A percentile compares a stretch with the other conserved stretches of the same genome.
These are phyloP conservation scores for Fomitopsis betulina DNA, from an alignment of 1,284 basidiomycete genomes.

Conservation along the genomic window DNA sequence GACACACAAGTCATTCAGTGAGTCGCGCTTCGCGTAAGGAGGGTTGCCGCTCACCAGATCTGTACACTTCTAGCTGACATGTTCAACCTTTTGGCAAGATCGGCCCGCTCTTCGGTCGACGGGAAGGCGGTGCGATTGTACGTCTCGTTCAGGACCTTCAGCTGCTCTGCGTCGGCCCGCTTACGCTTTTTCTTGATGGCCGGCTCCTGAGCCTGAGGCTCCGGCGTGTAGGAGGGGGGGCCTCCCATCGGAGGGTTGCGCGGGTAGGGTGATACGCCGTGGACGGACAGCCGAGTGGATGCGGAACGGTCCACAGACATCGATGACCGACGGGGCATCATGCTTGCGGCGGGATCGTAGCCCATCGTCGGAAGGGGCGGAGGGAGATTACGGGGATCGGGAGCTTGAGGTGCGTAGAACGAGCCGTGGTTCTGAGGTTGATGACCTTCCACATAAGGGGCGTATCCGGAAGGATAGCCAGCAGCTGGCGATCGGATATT, in stretches of 20 bases:
- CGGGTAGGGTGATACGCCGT: slow-evolving; percentile 38
- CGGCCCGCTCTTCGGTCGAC: slow-evolving; percentile 77
- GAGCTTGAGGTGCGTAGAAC: slow-evolving; percentile 18
- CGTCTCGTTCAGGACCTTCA: slow-evolving; percentile 75
- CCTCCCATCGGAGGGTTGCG: slow-evolving; percentile 34
- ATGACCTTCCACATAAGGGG: slow-evolving; percentile 14
- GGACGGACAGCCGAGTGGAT: slow-evolving; percentile 21
- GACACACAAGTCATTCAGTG: background rate
- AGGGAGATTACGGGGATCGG: slow-evolving; percentile 25
- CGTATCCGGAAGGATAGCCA: slow-evolving; percentile 20
- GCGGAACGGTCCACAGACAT: slow-evolving; percentile 28
- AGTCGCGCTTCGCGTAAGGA: slow-evolving; percentile 9
- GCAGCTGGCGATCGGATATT: slow-evolving; percentile 24
- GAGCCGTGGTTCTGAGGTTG: slow-evolving; percentile 17
- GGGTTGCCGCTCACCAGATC: slow-evolving; percentile 57
- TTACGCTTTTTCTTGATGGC: slow-evolving; percentile 82
- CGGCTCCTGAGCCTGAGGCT: slow-evolving; percentile 46
- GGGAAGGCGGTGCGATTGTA: slow-evolving; percentile 79
- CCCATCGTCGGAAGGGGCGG: slow-evolving; percentile 29
- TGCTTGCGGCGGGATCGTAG: slow-evolving; percentile 22
- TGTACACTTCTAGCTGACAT: slow-evolving; percentile 83
- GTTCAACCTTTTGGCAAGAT: slow-evolving; percentile 68
- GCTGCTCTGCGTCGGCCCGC: slow-evolving; percentile 72
- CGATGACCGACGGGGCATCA: slow-evolving; percentile 21
- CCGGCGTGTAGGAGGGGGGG: slow-evolving; percentile 32